phyloP scores from a whole-genome alignment of 257 asterid species.

The Voacanga thouarsii region DNA sequence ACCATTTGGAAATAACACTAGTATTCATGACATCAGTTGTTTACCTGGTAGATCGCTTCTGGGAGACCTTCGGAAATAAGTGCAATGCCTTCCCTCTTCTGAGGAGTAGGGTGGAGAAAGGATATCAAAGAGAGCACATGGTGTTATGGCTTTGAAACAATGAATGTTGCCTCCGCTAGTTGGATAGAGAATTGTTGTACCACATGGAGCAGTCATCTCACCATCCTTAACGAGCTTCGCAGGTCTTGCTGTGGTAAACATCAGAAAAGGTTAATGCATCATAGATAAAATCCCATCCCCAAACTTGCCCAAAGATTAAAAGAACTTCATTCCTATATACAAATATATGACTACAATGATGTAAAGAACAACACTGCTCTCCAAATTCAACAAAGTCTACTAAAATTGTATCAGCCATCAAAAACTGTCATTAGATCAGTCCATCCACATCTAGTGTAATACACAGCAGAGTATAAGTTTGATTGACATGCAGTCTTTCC shows the following conservation, averaged over 20 bases:
- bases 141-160: slow-evolving; percentile 84
- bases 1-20: neutral
- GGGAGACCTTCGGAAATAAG: slow-evolving; percentile 70
- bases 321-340: neutral
- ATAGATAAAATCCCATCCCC: neutral
- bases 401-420: neutral
- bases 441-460: neutral
- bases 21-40: neutral
- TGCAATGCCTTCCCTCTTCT: slow-evolving; percentile 91
- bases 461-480: neutral
- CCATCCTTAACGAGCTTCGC: slow-evolving; percentile 65
- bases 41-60: slow-evolving; percentile 78
- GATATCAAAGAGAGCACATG: slow-evolving; percentile 94
- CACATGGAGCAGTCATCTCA: slow-evolving; percentile 86
- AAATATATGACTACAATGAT: neutral
- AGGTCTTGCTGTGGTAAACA: slow-evolving; percentile 58
- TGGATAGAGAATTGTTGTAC: slow-evolving; percentile 82
- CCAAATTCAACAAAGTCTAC: neutral
- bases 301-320: neutral
- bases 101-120: slow-evolving; percentile 95
- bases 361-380: neutral
- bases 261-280: neutral
- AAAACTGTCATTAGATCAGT: neutral
- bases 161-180: slow-evolving; percentile 90
- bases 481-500: neutral